Evolutionary conservation across 257 asterid species (phyloP).

Genomic region (Fraxinus cuspidata): DNA sequence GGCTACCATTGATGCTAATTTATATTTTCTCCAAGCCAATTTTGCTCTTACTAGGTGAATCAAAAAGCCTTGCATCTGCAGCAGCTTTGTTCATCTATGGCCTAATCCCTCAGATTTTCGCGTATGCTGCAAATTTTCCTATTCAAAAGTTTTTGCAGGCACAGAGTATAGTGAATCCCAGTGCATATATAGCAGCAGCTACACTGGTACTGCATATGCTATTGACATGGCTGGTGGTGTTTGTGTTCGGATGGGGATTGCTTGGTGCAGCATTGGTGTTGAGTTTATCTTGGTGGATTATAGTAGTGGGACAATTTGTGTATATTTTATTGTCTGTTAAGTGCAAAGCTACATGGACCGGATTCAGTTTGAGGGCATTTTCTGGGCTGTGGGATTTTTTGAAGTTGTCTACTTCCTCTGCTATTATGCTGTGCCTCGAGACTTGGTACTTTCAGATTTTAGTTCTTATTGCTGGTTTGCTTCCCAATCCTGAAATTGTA

Average conservation of each 20-base stretch:
- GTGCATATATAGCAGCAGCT: slow-evolving; percentile 56
- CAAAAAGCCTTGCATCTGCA: slow-evolving; percentile 42
- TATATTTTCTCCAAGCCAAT: slow-evolving; percentile 48
- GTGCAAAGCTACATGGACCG: slow-evolving; percentile 56
- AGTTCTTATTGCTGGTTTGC: slow-evolving; percentile 50
- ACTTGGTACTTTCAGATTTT: slow-evolving; percentile 63
- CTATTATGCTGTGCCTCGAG: slow-evolving; percentile 65
- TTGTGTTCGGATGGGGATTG: slow-evolving; percentile 50
- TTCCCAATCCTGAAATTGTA: slow-evolving; percentile 56
- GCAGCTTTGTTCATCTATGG: slow-evolving; percentile 56
- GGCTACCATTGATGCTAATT: slow-evolving; percentile 34
- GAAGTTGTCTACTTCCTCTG: slow-evolving; percentile 60
- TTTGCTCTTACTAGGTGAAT: slow-evolving; percentile 52
- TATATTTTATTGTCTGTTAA: slow-evolving; percentile 41
- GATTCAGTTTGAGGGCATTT: slow-evolving; percentile 54
- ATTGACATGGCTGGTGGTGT: slow-evolving; percentile 51
- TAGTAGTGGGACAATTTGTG: slow-evolving; percentile 52
- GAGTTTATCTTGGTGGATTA: slow-evolving; percentile 69
- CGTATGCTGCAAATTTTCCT: slow-evolving; percentile 59
- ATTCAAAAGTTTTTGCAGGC: slow-evolving; percentile 64
- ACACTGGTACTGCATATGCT: slow-evolving; percentile 40
- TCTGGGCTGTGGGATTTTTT: slow-evolving; percentile 54
- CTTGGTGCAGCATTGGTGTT: slow-evolving; percentile 56
- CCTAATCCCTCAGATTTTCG: slow-evolving; percentile 64
- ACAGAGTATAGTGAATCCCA: slow-evolving; percentile 65